phyloP scores from a whole-genome alignment of 805 yeast species.

The Starmerella bombicola region DNA sequence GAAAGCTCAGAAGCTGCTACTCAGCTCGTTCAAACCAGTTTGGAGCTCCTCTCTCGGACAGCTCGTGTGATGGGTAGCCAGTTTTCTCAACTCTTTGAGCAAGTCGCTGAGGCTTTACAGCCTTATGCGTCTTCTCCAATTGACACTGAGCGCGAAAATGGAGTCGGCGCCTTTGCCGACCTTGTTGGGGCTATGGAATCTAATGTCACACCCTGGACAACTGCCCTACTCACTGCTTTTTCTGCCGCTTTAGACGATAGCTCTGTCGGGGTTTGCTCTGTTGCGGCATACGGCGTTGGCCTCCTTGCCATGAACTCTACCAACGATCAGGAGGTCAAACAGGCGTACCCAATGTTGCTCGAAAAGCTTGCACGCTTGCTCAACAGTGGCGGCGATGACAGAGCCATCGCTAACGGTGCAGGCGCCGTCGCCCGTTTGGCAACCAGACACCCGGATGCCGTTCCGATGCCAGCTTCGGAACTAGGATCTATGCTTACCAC shows the following conservation, averaged over 20 bases:
- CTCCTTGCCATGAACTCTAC: slow-evolving; percentile 45
- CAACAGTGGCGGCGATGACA: slow-evolving; percentile 60
- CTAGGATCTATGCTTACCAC: slow-evolving; percentile 60
- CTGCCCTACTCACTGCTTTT: slow-evolving; percentile 54
- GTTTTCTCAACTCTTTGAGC: slow-evolving; percentile 66
- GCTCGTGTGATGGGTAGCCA: slow-evolving; percentile 68
- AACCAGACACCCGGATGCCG: slow-evolving; percentile 46
- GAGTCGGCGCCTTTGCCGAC: slow-evolving; percentile 86
- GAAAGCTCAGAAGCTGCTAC: slow-evolving; percentile 46
- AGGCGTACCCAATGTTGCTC: slow-evolving; percentile 57
- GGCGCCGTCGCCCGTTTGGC: slow-evolving; percentile 95
- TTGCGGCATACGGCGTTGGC: slow-evolving; percentile 94
- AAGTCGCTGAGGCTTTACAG: slow-evolving; percentile 47
- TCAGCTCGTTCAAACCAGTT: slow-evolving; percentile 66
- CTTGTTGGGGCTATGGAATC: slow-evolving; percentile 62
- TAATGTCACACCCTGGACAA: slow-evolving; percentile 47
- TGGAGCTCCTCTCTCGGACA: slow-evolving; percentile 71
- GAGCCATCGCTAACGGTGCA: slow-evolving; percentile 86
- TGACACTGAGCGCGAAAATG: slow-evolving; percentile 62
- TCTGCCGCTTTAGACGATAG: slow-evolving; percentile 57
- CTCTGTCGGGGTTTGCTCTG: slow-evolving; percentile 71
- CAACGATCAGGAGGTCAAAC: slow-evolving; percentile 44
- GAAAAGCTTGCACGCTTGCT: slow-evolving; percentile 56
- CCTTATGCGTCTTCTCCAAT: slow-evolving; percentile 38
- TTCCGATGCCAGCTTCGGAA: slow-evolving; percentile 59